Evolutionary conservation across 768 basidiomycete species (phyloP).

Genomic region (Podaxis carcinomalis): DNA sequence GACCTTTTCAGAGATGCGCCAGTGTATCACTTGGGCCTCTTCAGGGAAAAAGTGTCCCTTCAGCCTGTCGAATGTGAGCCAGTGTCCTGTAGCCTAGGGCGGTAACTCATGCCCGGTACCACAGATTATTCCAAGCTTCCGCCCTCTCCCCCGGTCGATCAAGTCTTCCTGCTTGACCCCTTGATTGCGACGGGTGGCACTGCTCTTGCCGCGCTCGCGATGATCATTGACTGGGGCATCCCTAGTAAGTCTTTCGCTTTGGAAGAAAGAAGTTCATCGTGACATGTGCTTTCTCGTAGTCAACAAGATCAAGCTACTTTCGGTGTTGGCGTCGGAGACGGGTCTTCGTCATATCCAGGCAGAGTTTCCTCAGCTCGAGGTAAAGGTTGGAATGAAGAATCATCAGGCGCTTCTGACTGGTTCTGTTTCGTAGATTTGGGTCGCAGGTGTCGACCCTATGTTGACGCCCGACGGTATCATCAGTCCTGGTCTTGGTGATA

Average conservation of each 20-base stretch:
- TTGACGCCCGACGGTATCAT: slow-evolving; percentile 78
- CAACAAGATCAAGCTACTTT: slow-evolving; percentile 74
- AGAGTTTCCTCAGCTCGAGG: slow-evolving; percentile 80
- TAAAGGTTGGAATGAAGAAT: slow-evolving; percentile 19
- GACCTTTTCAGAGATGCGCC: slow-evolving; percentile 53
- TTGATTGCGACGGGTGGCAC: slow-evolving; percentile 94
- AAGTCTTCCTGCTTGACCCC: slow-evolving; percentile 87
- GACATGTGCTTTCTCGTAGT: slow-evolving; percentile 28
- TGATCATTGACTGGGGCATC: slow-evolving; percentile 85
- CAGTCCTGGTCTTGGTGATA: slow-evolving; percentile 87
- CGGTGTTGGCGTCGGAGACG: slow-evolving; percentile 71
- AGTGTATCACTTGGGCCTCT: slow-evolving; percentile 89
- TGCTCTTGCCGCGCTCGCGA: slow-evolving; percentile 78
- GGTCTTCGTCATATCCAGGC: slow-evolving; percentile 65
- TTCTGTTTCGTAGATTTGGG: slow-evolving; percentile 63
- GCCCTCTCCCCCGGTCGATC: slow-evolving; percentile 66
- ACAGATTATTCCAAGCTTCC: slow-evolving; percentile 91
- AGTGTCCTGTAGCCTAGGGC: neutral
- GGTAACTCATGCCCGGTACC: neutral
- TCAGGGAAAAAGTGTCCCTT: slow-evolving; percentile 79
- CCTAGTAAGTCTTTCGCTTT: slow-evolving; percentile 39
- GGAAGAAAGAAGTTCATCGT: neutral
- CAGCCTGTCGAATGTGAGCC: slow-evolving; percentile 84
- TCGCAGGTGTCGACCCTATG: slow-evolving; percentile 71
- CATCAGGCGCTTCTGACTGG: neutral